phyloP scores from a whole-genome alignment of 1,284 basidiomycete genomes.

The Cerrena zonata region DNA sequence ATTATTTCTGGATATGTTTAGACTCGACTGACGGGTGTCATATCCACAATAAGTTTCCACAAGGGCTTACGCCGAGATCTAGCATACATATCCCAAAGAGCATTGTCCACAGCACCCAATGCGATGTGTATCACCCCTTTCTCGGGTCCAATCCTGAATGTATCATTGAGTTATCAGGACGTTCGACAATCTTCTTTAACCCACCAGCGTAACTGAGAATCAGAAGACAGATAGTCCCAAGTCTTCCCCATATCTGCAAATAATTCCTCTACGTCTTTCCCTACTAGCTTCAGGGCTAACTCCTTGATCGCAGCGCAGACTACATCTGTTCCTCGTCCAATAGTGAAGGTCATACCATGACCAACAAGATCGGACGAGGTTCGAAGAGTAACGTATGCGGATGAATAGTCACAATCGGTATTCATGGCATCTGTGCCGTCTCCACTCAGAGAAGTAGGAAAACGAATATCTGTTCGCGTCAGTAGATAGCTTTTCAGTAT shows the following conservation, averaged over 20 bases:
- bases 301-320: constrained; percentile 78
- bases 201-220: constrained; percentile 85
- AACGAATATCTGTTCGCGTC: constrained; percentile 60
- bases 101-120: constrained; percentile 74
- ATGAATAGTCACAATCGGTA: constrained; percentile 90
- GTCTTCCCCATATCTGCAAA: constrained; percentile 86
- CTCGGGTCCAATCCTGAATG: constrained; percentile 74
- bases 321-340: constrained; percentile 91
- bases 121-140: constrained; percentile 85
- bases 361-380: constrained; percentile 73
- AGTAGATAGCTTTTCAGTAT: background rate
- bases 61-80: constrained; percentile 71
- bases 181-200: too few relatives aligned
- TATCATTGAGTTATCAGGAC: constrained; percentile 12
- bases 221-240: constrained; percentile 75
- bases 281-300: constrained; percentile 75
- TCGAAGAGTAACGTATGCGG: constrained; percentile 79
- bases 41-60: constrained; percentile 81
- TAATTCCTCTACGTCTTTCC: constrained; percentile 77
- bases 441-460: constrained; percentile 77
- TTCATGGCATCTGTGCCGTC: constrained; percentile 93
- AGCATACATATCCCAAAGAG: constrained; percentile 81
- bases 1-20: too few relatives aligned
- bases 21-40: constrained; percentile 61
- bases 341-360: constrained; percentile 96